Base-by-base conservation (phyloP, 805 yeast genomes). In the Kazachstania bromeliacearum region DNA sequence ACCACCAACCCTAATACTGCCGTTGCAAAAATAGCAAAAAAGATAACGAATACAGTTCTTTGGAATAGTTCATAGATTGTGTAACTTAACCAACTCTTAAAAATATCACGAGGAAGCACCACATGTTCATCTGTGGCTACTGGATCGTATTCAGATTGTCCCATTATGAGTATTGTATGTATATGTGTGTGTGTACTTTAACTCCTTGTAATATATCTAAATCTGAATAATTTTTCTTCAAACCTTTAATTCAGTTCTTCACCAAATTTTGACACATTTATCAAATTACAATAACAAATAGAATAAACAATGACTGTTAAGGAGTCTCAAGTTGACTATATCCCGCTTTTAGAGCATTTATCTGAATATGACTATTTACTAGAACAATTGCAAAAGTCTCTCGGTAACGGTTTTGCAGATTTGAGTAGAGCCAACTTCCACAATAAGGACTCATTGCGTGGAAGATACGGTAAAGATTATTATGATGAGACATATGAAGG, bases 401-500 rank as follows among this genome's bases (percentile, higher is more conserved):
- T 51, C 26, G 33, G 40, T n/a, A 47, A 46, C 8, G 62, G 60
- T 1, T 52, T 48, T 28, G 36, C 40, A 21, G 45, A 49, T 25
- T 43, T 58, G 16, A 46, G 54, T 14, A 47, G 59, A 35, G 60
- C 61, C 4, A 54, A 58, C 34, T 58, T 47, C 38, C 48, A 51
- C 35, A 55, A 55, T 36, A 56, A 56, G 28, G 53, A 55, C 35
- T 39, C 59, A 0, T 36, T 57, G 23, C 38, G 56, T 27, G 60
- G 59, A 4, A 41, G 50, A 17, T 57, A 52, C 34, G 62, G 62
- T n/a, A 27, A 34, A 27, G 59, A 55, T 34, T 56, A 57, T 31
- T 57, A 57, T 53, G 59, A 56, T 38, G 42, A 51, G 21, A 40
- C 49, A 0, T 53, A 48, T 34, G 44, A 28, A n/a, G 61, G 62